Percentiles rank a stretch among this genome's conserved stretches.
phyloP scores from a whole-genome alignment of 2,329 filamentous ascomycete species.

The Didymella sp. region DNA sequence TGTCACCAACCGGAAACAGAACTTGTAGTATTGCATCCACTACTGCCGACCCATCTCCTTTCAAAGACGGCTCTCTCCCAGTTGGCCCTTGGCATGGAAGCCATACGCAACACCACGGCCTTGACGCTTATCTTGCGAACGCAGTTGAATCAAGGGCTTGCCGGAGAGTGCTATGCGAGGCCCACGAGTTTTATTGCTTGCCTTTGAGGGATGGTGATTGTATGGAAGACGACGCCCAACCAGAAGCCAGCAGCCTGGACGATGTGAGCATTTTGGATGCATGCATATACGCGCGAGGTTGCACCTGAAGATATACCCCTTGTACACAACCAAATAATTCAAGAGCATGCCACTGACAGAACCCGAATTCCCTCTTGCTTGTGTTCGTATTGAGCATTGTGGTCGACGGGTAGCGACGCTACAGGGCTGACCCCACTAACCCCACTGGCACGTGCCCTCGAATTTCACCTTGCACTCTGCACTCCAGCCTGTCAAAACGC shows the following conservation, averaged over 20 bases:
- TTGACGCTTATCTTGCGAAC: background rate
- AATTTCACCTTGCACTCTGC: constrained; percentile 31
- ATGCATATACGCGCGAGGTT: background rate
- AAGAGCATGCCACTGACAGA: background rate
- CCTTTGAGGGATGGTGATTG: background rate
- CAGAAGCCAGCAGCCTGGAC: background rate
- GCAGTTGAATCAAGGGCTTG: background rate
- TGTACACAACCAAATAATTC: background rate
- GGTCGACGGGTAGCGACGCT: background rate
- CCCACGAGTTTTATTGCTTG: background rate
- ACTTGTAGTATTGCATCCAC: background rate
- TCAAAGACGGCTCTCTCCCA: background rate
- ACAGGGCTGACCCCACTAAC: constrained; percentile 30
- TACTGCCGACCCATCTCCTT: no score
- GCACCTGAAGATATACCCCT: background rate
- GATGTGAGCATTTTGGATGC: background rate
- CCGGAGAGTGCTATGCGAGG: background rate
- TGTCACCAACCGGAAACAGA: background rate
- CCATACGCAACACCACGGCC: background rate
- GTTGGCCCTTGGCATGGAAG: background rate
- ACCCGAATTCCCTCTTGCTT: background rate
- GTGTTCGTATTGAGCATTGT: background rate
- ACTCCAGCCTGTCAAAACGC: constrained; percentile 11
- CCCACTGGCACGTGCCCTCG: constrained; percentile 37
- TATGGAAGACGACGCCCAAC: background rate